These are phyloP conservation scores for Boletellus deceptivus DNA, from an alignment of 1,284 basidiomycete species.

Conservation along the genomic window DNA sequence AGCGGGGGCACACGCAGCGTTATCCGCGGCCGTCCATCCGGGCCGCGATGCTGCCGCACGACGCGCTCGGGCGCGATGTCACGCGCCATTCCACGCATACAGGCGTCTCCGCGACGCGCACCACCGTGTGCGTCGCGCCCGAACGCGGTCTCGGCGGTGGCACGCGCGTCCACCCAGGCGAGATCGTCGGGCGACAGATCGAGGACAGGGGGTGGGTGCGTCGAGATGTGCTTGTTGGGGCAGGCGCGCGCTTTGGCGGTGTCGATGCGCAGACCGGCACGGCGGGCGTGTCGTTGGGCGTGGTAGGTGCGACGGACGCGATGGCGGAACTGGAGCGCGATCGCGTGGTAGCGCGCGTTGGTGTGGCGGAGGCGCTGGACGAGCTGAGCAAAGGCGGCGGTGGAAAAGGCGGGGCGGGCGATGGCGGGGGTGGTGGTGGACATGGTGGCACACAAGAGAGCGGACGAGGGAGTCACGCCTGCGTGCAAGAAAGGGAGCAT, in stretches of 20 bases:
- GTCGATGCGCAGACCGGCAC: constrained; percentile 43
- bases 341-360: constrained; percentile 38
- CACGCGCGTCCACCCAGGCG: neutral
- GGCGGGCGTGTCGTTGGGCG: constrained; percentile 43
- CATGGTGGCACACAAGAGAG: neutral
- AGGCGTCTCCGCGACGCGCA: neutral
- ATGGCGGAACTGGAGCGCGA: constrained; percentile 38
- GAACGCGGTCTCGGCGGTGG: neutral
- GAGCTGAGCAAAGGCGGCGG: constrained; percentile 36
- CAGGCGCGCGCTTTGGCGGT: constrained; percentile 41
- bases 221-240: constrained; percentile 38
- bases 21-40: constrained; percentile 6
- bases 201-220: constrained; percentile 43
- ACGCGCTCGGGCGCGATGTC: neutral
- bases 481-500: constrained; percentile 11
- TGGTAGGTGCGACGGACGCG: constrained; percentile 36
- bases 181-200: constrained; percentile 23
- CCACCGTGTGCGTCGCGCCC: no score
- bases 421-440: constrained; percentile 9
- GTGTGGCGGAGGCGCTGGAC: constrained; percentile 40
- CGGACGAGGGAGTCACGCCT: constrained; percentile 16
- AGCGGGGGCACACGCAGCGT: constrained; percentile 22
- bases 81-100: neutral
- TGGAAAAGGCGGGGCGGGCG: constrained; percentile 25
- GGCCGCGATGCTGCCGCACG: constrained; percentile 1